phyloP scores from a whole-genome alignment of 768 basidiomycete species.

The Tylopilus balloui region DNA sequence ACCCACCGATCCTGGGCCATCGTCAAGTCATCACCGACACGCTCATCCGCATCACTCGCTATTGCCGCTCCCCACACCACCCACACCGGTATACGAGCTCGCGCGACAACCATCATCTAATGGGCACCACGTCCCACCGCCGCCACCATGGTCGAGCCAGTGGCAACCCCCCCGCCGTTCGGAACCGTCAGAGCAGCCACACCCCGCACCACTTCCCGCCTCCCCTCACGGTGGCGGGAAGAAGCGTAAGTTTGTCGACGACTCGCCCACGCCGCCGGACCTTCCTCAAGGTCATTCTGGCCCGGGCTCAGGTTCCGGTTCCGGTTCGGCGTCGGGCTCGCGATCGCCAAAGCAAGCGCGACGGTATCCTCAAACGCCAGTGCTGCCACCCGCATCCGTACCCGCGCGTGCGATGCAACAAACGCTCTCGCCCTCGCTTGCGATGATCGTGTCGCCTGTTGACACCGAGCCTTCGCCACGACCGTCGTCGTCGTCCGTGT shows the following conservation, averaged over 20 bases:
- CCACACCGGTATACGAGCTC: conserved; percentile 34
- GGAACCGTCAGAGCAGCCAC: conserved; percentile 24
- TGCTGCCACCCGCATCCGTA: conserved; percentile 22
- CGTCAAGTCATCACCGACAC: conserved; percentile 28
- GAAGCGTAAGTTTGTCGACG: conserved; percentile 34
- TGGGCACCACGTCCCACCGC: conserved; percentile 33
- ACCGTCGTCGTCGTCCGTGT: conserved; percentile 25
- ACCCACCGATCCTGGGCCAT: conserved; percentile 27
- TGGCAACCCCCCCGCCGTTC: conserved; percentile 26
- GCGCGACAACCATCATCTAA: conserved; percentile 29
- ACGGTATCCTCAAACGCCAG: conserved; percentile 33
- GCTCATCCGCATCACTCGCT: conserved; percentile 29
- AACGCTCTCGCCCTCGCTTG: conserved; percentile 32
- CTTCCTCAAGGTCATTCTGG: conserved; percentile 8
- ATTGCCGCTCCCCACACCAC: conserved; percentile 30
- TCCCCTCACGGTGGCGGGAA: conserved; percentile 32
- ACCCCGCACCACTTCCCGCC: conserved; percentile 10
- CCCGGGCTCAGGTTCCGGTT: conserved; percentile 8
- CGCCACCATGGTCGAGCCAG: conserved; percentile 33
- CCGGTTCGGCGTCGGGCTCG: conserved; percentile 17
- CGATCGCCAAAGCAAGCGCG: conserved; percentile 33
- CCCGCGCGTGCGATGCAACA: conserved; percentile 33
- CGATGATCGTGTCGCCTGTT: conserved; percentile 34
- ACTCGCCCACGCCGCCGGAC: conserved; percentile 28
- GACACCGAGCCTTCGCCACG: conserved; percentile 33